These are phyloP conservation scores for Pestalotiopsis fici DNA, from an alignment of 2,329 filamentous ascomycete genomes.

Conservation along the genomic window DNA sequence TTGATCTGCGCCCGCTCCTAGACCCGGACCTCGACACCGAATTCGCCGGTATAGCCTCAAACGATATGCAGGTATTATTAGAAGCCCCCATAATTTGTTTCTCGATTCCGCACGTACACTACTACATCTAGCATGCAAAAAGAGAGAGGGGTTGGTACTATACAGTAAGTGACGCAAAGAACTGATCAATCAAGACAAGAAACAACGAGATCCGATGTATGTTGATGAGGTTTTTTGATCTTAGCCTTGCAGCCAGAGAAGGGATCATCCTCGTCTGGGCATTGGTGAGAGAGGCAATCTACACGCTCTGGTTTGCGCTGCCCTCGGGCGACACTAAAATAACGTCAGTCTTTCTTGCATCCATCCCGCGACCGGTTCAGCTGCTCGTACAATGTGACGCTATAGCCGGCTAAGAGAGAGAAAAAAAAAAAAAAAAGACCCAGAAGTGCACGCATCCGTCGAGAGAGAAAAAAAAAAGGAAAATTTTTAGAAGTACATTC, in stretches of 20 bases:
- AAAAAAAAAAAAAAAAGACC: neutral
- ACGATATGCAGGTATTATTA: slow-evolving; percentile 2
- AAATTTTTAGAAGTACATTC: neutral
- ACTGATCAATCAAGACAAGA: neutral
- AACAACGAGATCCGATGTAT: neutral
- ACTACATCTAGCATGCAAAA: neutral
- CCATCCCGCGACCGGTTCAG: neutral
- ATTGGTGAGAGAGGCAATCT: neutral
- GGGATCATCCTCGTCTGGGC: neutral
- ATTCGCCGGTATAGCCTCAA: slow-evolving; percentile 3
- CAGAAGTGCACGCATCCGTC: neutral
- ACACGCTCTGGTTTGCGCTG: neutral
- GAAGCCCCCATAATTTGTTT: neutral
- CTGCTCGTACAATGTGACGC: neutral
- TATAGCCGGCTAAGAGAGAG: neutral
- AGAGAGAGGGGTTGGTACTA: neutral
- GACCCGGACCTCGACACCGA: neutral
- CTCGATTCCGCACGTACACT: neutral
- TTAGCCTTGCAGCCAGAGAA: neutral
- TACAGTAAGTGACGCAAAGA: neutral
- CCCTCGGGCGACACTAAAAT: neutral
- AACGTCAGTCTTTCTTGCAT: neutral
- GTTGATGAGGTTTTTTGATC: neutral
- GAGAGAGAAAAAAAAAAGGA: neutral
- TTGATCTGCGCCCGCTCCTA: neutral